Evolutionary conservation across 257 asterid genomes (phyloP).

Genomic region (Solanum sejunctum): DNA sequence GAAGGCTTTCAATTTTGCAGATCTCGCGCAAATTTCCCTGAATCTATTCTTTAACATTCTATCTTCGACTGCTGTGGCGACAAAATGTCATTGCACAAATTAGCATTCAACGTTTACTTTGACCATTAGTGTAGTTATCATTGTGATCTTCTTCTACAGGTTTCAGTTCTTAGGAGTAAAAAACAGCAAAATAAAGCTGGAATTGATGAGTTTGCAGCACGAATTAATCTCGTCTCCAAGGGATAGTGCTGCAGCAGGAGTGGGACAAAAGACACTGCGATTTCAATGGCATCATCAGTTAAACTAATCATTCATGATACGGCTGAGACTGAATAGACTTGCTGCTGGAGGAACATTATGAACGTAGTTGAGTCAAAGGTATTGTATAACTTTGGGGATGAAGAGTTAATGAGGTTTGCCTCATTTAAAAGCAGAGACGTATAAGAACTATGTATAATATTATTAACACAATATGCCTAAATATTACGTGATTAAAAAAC

Average conservation of each 20-base stretch:
- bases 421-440: neutral
- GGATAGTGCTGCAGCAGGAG: neutral
- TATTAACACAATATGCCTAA: neutral
- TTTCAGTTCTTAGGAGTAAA: constrained; percentile 36
- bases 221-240: constrained; percentile 20
- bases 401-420: neutral
- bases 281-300: neutral
- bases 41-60: neutral
- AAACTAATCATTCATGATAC: neutral
- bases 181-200: constrained; percentile 23
- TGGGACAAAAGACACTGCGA: neutral
- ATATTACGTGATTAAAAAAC: too few species aligned
- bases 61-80: neutral
- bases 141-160: constrained; percentile 13
- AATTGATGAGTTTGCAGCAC: constrained; percentile 35
- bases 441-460: too few species aligned
- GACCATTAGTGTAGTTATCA: neutral
- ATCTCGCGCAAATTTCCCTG: neutral
- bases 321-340: neutral
- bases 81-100: neutral
- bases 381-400: neutral
- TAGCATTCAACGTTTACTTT: neutral
- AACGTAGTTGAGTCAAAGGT: neutral
- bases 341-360: neutral
- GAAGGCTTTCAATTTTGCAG: neutral